Percentiles rank a stretch among this genome's conserved stretches.
phyloP scores from a whole-genome alignment of 164 flowering plant genomes.

The Magnolia officinalis region DNA sequence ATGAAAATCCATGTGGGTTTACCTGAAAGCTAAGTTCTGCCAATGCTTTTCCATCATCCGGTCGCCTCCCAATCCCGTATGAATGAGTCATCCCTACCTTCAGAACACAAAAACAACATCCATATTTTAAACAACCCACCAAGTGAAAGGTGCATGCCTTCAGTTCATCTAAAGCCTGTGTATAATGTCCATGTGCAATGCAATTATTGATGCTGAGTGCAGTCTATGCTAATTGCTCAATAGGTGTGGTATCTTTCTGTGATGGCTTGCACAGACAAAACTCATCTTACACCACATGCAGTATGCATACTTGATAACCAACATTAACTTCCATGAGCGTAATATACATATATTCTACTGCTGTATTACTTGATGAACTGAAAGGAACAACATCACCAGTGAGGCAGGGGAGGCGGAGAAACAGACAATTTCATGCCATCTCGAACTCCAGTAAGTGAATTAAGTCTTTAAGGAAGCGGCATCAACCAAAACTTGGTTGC shows the following conservation, averaged over 20 bases:
- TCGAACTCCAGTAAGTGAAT: too few relatives aligned
- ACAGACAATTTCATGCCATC: too few relatives aligned
- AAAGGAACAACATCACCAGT: neutral
- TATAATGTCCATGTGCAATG: neutral
- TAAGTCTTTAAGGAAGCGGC: neutral
- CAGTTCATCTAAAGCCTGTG: neutral
- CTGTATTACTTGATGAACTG: too few relatives aligned
- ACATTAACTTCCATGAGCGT: too few relatives aligned
- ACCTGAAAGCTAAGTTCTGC: constrained; percentile 81
- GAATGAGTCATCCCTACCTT: constrained; percentile 86
- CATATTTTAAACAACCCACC: neutral
- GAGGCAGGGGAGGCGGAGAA: neutral
- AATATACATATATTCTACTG: too few relatives aligned
- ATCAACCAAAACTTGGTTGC: neutral
- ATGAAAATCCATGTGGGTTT: constrained; percentile 4
- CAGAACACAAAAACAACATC: constrained; percentile 5
- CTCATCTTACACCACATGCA: neutral
- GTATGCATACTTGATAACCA: too few relatives aligned
- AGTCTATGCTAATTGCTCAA: neutral
- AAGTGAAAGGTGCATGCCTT: neutral
- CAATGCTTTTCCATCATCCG: constrained; percentile 68
- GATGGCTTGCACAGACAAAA: neutral
- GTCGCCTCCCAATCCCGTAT: constrained; percentile 54
- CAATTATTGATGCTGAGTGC: neutral
- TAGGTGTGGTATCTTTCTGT: neutral